Base-by-base conservation (phyloP, 306 rosid genomes). In the Citrullus colocynthis region DNA sequence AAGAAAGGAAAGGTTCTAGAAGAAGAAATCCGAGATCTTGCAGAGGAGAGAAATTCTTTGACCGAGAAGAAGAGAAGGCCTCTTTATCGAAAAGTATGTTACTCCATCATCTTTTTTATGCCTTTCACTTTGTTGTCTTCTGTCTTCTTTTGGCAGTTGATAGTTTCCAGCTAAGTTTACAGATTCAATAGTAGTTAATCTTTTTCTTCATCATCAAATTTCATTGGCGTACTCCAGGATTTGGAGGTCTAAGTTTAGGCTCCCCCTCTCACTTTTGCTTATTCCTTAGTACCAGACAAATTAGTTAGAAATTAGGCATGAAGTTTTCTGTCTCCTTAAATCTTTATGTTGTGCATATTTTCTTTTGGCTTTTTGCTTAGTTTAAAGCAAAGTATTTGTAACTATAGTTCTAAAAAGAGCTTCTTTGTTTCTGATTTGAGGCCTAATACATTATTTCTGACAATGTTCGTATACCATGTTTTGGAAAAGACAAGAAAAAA, bases 1-100 rank as follows among this genome's bases (percentile, higher is more conserved):
- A 90, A 85, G 87, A 92, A 89, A 89, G 98, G 98, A 32, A 92
- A 90, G 83, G 85, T 82, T 71, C 79, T 95, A n/a, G 98, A 95
- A 87, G 97, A 86, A 86, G 97, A 90, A 80, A 95, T 95, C 62
- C 90, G 89, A 83, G 92, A 90, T 84, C 96, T 95, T 72, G 98
- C 97, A 10, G 98, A 92, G 89, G 98, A 92, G 87, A 89, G 98
- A 86, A 95, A 95, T 82, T 84, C 88, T 66, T 81, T 94, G 81
- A 90, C 95, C 21, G 97, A 94, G 89, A 84, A 89, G 85, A 92
- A 91, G 88, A 89, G 95, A 85, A 86, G 65, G 63, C 97, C 98
- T 12, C 96, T 90, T 79, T 92, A 85, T 63, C 87, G 97, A 55
- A 92, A 89, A 89, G 97, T 94, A 82, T 63, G 78, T 74, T 36